phyloP scores from a whole-genome alignment of 2,329 filamentous ascomycete species.

The Pseudopyricularia cyperi region DNA sequence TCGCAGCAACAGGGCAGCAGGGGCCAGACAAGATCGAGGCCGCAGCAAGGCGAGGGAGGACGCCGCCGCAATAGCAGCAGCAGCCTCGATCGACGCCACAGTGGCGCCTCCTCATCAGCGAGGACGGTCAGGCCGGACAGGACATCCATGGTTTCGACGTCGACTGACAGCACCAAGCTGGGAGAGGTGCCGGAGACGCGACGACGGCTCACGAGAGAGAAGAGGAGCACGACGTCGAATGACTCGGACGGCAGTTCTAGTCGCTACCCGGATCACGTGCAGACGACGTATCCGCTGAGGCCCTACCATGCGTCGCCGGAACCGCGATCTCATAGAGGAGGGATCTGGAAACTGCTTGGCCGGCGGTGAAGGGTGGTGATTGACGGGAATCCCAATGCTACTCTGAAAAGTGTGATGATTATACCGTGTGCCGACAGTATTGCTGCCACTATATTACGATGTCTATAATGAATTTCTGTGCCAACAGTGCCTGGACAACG shows the following conservation, averaged over 20 bases:
- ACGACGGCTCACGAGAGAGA: slow-evolving; percentile 8
- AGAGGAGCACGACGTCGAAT: slow-evolving; percentile 5
- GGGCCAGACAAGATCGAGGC: background rate
- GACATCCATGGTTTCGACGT: slow-evolving; percentile 16
- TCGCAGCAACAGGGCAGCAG: background rate
- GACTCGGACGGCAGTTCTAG: slow-evolving; percentile 7
- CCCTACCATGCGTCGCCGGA: slow-evolving; percentile 11
- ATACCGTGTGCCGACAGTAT: too few species aligned
- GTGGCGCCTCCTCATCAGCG: background rate
- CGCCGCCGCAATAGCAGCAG: too few species aligned
- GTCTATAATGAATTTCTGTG: too few species aligned
- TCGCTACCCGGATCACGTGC: slow-evolving; percentile 13
- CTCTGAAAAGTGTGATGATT: too few species aligned
- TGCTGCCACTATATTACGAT: too few species aligned
- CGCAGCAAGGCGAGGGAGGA: background rate
- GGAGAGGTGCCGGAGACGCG: slow-evolving; percentile 20
- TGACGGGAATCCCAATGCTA: background rate
- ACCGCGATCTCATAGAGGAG: slow-evolving; percentile 11
- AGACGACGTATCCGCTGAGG: slow-evolving; percentile 17
- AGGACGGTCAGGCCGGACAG: slow-evolving; percentile 8
- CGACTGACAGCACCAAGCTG: slow-evolving; percentile 20
- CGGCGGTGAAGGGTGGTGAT: background rate
- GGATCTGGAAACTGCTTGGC: slow-evolving; percentile 16
- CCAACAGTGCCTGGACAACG: too few species aligned
- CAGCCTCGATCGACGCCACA: background rate